These are phyloP conservation scores for Myxozyma melibiosi DNA, from an alignment of 805 yeast species.

Conservation along the genomic window DNA sequence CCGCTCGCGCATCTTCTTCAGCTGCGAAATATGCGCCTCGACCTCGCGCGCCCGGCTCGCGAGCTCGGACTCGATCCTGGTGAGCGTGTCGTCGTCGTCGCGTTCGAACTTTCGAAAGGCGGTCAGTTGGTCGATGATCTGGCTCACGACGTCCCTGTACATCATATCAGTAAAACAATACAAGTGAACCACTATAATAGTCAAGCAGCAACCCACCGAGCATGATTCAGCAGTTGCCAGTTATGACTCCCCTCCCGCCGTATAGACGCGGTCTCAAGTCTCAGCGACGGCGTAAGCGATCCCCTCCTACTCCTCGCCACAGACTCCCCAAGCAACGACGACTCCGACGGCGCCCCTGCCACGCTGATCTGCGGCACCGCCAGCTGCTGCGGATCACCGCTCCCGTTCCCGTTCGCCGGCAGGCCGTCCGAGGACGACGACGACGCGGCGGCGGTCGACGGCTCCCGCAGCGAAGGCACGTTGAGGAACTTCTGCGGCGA, in stretches of 20 bases:
- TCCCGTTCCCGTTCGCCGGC: no score
- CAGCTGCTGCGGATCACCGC: no score
- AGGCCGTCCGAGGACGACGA: no score
- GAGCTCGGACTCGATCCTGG: slow-evolving; percentile 5
- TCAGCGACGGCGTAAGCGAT: neutral
- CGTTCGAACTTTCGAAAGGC: neutral
- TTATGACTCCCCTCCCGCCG: neutral
- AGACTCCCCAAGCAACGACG: neutral
- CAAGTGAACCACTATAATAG: neutral
- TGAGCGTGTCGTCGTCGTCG: slow-evolving; percentile 2
- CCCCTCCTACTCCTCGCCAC: neutral
- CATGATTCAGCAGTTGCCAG: neutral
- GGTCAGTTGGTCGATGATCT: neutral
- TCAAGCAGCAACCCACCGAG: neutral
- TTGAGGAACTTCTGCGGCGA: no score
- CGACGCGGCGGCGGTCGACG: no score
- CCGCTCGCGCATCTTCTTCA: slow-evolving; percentile 9
- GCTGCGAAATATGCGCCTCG: neutral
- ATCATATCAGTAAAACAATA: neutral
- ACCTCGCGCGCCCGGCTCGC: neutral
- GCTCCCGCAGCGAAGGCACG: no score
- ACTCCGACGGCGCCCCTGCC: neutral
- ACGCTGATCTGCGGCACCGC: slow-evolving; percentile 1
- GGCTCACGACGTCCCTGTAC: neutral
- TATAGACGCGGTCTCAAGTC: neutral